Percentiles rank a stretch among this genome's conserved stretches.
Conservation (phyloP, 441 rosid genomes). For the Arabidopsis lyrata region DNA sequence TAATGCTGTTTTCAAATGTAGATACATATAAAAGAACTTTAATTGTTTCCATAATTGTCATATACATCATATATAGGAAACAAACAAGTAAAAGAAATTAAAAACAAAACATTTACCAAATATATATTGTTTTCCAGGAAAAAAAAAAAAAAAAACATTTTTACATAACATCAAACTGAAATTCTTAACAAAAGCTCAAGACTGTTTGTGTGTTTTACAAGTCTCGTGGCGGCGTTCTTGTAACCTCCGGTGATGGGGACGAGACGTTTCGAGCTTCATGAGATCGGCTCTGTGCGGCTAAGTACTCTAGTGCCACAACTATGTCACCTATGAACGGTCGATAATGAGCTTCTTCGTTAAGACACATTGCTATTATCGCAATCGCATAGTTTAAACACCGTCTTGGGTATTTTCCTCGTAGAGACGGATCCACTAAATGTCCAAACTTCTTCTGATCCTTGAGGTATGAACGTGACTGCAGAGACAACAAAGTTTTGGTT, state of each 20-base stretch:
- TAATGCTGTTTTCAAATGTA: slow-evolving; percentile 28
- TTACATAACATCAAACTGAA: slow-evolving; percentile 36
- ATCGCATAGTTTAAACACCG: slow-evolving; percentile 90
- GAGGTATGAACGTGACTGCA: slow-evolving; percentile 74
- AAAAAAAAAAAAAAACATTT: background rate
- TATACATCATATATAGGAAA: background rate
- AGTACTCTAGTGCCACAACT: slow-evolving; percentile 91
- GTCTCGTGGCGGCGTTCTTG: slow-evolving; percentile 38
- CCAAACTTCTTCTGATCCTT: slow-evolving; percentile 81
- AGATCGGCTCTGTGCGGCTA: slow-evolving; percentile 62
- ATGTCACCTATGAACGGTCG: slow-evolving; percentile 92
- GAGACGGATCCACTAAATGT: slow-evolving; percentile 73
- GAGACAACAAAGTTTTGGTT: background rate
- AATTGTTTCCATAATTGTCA: slow-evolving; percentile 23
- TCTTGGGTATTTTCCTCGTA: slow-evolving; percentile 74
- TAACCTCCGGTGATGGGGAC: slow-evolving; percentile 42
- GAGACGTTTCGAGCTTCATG: slow-evolving; percentile 36
- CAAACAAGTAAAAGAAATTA: slow-evolving; percentile 16
- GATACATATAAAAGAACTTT: slow-evolving; percentile 10
- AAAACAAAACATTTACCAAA: slow-evolving; percentile 28
- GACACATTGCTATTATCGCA: slow-evolving; percentile 92
- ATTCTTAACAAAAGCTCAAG: slow-evolving; percentile 8
- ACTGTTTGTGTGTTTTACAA: slow-evolving; percentile 18
- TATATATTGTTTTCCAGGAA: background rate
- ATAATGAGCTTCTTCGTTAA: slow-evolving; percentile 87